A percentile compares a stretch with the other conserved stretches of the same genome.
These are phyloP conservation scores for Termitomyces heimii DNA, from an alignment of 768 basidiomycete genomes.

Conservation along the genomic window DNA sequence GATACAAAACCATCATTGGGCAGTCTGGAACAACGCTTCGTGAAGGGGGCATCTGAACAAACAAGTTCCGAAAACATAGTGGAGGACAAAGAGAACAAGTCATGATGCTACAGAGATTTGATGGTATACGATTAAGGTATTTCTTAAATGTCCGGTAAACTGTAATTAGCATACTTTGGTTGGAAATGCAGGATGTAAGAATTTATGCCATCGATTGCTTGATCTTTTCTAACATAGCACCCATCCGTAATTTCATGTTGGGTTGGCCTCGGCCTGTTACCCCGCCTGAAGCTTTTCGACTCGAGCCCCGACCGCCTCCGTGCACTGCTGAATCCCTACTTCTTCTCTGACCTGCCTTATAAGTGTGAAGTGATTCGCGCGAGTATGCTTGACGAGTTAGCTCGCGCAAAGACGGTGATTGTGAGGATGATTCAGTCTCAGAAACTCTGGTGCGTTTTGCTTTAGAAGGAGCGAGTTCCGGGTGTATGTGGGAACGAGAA, in stretches of 20 bases:
- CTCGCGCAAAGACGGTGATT: slow-evolving; percentile 43
- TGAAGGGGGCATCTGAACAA: slow-evolving; percentile 37
- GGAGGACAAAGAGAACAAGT: slow-evolving; percentile 45
- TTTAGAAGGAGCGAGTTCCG: slow-evolving; percentile 15
- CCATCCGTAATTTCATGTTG: slow-evolving; percentile 84
- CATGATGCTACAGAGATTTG: slow-evolving; percentile 14
- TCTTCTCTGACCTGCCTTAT: slow-evolving; percentile 39
- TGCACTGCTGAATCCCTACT: slow-evolving; percentile 18
- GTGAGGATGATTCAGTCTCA: slow-evolving; percentile 10
- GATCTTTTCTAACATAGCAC: slow-evolving; percentile 80
- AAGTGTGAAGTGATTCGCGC: slow-evolving; percentile 48
- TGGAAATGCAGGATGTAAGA: background rate
- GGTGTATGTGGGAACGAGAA: slow-evolving; percentile 24
- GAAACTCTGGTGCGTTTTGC: slow-evolving; percentile 13
- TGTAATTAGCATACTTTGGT: slow-evolving; percentile 10
- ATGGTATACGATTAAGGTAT: slow-evolving; percentile 7
- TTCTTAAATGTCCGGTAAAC: background rate
- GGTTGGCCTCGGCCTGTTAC: slow-evolving; percentile 41
- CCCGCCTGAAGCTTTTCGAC: slow-evolving; percentile 20
- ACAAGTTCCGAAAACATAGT: slow-evolving; percentile 33
- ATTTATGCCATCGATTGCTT: slow-evolving; percentile 47
- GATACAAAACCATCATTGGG: background rate
- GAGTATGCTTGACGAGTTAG: slow-evolving; percentile 61
- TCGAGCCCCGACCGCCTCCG: slow-evolving; percentile 12
- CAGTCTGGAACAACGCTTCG: slow-evolving; percentile 28